phyloP scores from a whole-genome alignment of 1,284 basidiomycete genomes.

The Mrakiaceae sp. region DNA sequence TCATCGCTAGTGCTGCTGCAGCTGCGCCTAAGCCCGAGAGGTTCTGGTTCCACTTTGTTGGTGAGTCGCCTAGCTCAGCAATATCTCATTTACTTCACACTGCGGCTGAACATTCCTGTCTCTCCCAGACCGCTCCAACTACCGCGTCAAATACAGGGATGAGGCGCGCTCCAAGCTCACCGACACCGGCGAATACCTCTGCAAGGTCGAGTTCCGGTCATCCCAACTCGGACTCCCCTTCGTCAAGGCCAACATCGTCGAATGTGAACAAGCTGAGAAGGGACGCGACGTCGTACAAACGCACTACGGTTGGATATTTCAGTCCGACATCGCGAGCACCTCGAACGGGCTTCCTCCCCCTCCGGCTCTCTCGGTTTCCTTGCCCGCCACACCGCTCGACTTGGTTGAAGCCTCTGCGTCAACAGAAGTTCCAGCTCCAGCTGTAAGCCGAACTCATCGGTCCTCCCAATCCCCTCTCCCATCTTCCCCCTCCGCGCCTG shows the following conservation, averaged over 20 bases:
- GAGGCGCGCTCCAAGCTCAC: background rate
- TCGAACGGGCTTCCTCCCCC: constrained; percentile 1
- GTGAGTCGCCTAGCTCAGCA: background rate
- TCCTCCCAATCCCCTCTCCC: too few species aligned
- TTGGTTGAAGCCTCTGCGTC: too few species aligned
- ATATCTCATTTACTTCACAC: background rate
- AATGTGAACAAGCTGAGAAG: constrained; percentile 10
- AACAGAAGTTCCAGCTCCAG: too few species aligned
- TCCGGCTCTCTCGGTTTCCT: background rate
- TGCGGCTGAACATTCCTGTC: background rate
- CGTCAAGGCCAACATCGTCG: constrained; percentile 1
- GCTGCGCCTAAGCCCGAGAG: background rate
- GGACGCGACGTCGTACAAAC: constrained; percentile 26
- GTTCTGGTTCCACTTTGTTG: constrained; percentile 8
- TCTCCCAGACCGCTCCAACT: background rate
- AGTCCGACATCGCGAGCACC: constrained; percentile 15
- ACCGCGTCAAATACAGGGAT: background rate
- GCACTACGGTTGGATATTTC: constrained; percentile 17
- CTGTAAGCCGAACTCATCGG: too few species aligned
- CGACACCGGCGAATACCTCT: background rate
- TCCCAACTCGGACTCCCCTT: background rate
- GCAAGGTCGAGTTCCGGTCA: constrained; percentile 6
- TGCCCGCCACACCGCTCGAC: background rate
- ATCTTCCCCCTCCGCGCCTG: too few species aligned
- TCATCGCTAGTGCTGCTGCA: background rate